Evolutionary conservation across 2,329 filamentous ascomycete species (phyloP), one percentile per base, ranked within the genome.

Genomic region (Podosphaera xanthii): DNA sequence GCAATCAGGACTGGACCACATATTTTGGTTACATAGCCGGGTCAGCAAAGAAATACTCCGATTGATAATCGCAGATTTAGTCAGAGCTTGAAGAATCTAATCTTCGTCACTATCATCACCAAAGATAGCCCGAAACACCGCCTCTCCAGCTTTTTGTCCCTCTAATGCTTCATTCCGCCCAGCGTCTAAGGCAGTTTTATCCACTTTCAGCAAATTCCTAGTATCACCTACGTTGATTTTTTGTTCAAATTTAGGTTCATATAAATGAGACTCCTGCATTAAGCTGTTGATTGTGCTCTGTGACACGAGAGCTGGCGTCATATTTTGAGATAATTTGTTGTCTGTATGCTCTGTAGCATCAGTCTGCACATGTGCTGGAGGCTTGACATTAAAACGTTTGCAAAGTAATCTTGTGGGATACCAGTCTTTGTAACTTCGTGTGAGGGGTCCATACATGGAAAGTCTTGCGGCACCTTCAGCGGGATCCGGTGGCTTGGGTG

Each of bases 401-500:
- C 91, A 97, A n/a, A 97, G 72, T 48, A 98, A 72, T 59, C 89
- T 77, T 0, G 84, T 83, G 0, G 92, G 92, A 65, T 83, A 83
- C 70, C 95, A 97, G 3, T 82, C 78, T 6, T 79, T 70, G 0
- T 77, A 75, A 31, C 77, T 81, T 62, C 92, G 77, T 2, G 92
- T 98, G 80, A 97, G 78, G 12, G 82, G 77, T 0, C 92, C 92
- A 71, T 90, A 96, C 89, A 97, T 95, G 60, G 88, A 89, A 68
- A 96, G 74, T 66, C 79, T 86, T 6, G 92, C 92, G 0, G 92
- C 92, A 65, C 87, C 83, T 68, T 90, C 85, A 9, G 88, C 87
- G 0, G 90, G 84, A 66, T 95, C 86, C 62, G 82, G 76, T 2
- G 77, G 76, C 65, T 83, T 87, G 33, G 72, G 70, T 36, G 34